These are phyloP conservation scores for Wakefieldia striispora DNA, from an alignment of 768 basidiomycete species.

Conservation along the genomic window DNA sequence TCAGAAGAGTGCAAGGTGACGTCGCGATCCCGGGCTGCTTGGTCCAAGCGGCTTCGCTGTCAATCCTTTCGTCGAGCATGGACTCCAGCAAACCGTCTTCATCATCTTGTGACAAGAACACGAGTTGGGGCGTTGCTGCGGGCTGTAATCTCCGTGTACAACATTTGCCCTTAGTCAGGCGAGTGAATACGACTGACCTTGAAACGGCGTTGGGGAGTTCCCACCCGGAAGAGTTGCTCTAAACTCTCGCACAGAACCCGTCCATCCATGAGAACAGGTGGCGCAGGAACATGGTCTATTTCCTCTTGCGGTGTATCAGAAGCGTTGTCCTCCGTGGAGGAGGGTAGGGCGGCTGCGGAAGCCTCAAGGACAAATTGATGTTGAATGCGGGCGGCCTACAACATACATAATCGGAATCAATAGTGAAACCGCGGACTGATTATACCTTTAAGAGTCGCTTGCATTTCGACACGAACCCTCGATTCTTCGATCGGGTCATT, in stretches of 20 bases:
- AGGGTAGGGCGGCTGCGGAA: constrained; percentile 29
- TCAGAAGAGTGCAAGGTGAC: not conserved
- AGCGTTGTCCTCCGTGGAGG: constrained; percentile 7
- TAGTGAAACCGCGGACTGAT: not conserved
- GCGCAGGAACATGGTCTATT: constrained; percentile 5
- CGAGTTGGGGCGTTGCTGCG: constrained; percentile 6
- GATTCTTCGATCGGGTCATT: constrained; percentile 49
- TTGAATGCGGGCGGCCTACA: constrained; percentile 23
- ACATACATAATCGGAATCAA: constrained; percentile 13
- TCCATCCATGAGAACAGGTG: constrained; percentile 30
- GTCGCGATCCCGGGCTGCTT: constrained; percentile 13
- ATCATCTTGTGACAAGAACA: constrained; percentile 16
- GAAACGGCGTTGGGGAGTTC: constrained; percentile 42
- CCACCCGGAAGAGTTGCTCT: constrained; percentile 42
- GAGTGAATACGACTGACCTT: constrained; percentile 39
- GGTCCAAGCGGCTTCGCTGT: constrained; percentile 12
- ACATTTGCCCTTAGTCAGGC: not conserved
- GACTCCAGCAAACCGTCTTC: constrained; percentile 21
- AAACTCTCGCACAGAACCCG: constrained; percentile 40
- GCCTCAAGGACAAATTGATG: constrained; percentile 27
- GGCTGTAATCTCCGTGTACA: constrained; percentile 17
- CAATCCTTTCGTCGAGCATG: constrained; percentile 3
- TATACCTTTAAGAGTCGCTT: constrained; percentile 48
- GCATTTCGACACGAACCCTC: constrained; percentile 45
- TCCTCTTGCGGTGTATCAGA: constrained; percentile 12